Conservation (phyloP, 352 stramenopile genomes). For the Globisporangium ultimum region DNA sequence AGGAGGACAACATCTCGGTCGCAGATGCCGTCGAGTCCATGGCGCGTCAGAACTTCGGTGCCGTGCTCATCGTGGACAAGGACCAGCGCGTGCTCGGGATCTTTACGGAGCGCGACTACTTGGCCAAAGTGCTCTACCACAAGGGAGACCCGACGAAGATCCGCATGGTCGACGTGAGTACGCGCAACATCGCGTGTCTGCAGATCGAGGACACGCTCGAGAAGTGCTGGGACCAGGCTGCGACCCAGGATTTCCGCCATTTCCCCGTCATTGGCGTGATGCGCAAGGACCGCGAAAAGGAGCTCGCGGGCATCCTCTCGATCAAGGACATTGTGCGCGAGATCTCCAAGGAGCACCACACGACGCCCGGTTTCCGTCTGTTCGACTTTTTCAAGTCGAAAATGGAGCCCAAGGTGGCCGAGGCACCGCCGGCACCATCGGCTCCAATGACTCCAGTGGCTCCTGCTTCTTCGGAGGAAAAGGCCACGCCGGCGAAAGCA, state of each 20-base stretch:
- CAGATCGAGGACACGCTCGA: conserved; percentile 79
- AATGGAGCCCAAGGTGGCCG: conserved; percentile 42
- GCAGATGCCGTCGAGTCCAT: conserved; percentile 76
- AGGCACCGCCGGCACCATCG: conserved; percentile 7
- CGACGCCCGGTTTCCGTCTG: conserved; percentile 67
- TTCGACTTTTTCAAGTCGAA: conserved; percentile 87
- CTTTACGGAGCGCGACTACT: conserved; percentile 84
- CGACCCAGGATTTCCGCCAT: conserved; percentile 70
- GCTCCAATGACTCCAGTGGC: conserved; percentile 4
- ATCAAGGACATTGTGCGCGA: conserved; percentile 87
- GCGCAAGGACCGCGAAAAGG: conserved; percentile 74
- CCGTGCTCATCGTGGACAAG: conserved; percentile 81
- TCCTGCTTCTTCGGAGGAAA: not conserved
- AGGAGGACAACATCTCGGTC: conserved; percentile 75
- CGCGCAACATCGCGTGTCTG: conserved; percentile 46
- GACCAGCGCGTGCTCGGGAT: conserved; percentile 79
- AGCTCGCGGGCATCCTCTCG: conserved; percentile 75
- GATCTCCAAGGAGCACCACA: conserved; percentile 77
- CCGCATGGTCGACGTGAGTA: conserved; percentile 57
- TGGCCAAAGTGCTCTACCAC: conserved; percentile 72
- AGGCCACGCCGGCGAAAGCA: no score
- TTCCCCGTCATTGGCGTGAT: conserved; percentile 77
- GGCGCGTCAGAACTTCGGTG: conserved; percentile 75
- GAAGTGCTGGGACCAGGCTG: conserved; percentile 74
- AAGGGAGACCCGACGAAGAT: conserved; percentile 62